Evolutionary conservation across 768 basidiomycete species (phyloP), one percentile per base, ranked within the genome.

Genomic region (Boletus vinaceobasis): DNA sequence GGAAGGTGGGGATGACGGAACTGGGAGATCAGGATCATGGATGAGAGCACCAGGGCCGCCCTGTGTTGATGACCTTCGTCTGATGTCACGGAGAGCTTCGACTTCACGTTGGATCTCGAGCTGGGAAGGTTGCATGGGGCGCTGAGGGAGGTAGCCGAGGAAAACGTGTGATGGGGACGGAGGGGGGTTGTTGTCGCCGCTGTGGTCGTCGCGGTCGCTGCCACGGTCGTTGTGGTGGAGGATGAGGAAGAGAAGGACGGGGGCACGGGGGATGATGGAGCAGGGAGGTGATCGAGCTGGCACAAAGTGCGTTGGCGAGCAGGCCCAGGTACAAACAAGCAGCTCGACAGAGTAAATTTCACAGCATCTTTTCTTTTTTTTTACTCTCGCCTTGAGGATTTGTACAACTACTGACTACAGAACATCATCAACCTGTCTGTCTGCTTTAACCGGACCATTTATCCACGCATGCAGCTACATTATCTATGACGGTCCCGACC

Each of bases 11-110:
- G 87, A 78, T 2, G 85, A 77, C 59, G 84, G 78, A 63, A 82
- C 85, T 39, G 94, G 94, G 45, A 96, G 82, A 82, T 97, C 94
- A 61, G 93, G 93, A 73, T 97, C 94, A 51, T 95, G 79, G 55
- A 88, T 78, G 65, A 93, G 83, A 23, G 87, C 86, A 37, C 90
- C 91, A 56, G 90, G 93, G 10, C 84, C 83, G 32, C 79, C 77
- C 56, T 82, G 79, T 0, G 86, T 81, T 15, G 85, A 84, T 2
- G 93, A 97, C 62, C 93, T 86, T 50, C 94, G 81, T 55, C 82
- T 81, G 61, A 97, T 84, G 73, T 92, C 90, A 60, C 87, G 83
- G 38, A 93, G 78, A 40, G 88, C 86, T 68, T 93, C 88, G 39
- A 91, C 87, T 76, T 93, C 90, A 60, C 90, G 85, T 68, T 86